Evolutionary conservation across 768 basidiomycete species (phyloP), one percentile per base, ranked within the genome.

Genomic region (Sarcomyxa edulis): DNA sequence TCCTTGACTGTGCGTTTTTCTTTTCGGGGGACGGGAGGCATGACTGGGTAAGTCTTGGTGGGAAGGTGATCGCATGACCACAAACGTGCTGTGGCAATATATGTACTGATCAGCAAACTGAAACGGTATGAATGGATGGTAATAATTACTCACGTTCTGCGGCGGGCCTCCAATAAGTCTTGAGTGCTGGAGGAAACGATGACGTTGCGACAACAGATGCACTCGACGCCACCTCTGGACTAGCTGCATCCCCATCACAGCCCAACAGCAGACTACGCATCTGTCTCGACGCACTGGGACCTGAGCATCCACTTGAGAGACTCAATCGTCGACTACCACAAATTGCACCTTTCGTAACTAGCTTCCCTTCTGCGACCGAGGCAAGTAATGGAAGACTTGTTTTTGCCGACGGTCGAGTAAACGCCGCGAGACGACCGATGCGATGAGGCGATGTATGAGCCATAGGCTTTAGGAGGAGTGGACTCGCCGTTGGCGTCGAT

Each of bases 41-140:
- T 77, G 43, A 76, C 62, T 10, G 79, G 76, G 48, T 86, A 87
- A 3, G 78, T 83, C 53, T 69, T 72, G n/a, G n/a, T n/a, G n/a
- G n/a, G n/a, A 12, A 83, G 56, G 46, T 81, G 81, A 49, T 84
- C 82, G 50, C 85, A 86, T 2, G 83, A 84, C 83, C 81, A 85
- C 3, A 84, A 78, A 19, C 81, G 80, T 9, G 64, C 83, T 84
- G 41, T 15, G 28, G 12, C 50, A 43, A 23, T n/a, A n/a, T n/a
- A n/a, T n/a, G n/a, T n/a, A 32, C 18, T 25, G 27, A 31, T 15
- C 10, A 3, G 11, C 3, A 27, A 19, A 5, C n/a, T n/a, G n/a
- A n/a, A n/a, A n/a, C n/a, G n/a, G 12, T 22, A 32, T 28, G 31
- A 43, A 3, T 10, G 35, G 30, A 3, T 24, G 20, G 42, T 12